Conservation (phyloP, 2,329 filamentous ascomycete species). For the Scedosporium dehoogii region DNA sequence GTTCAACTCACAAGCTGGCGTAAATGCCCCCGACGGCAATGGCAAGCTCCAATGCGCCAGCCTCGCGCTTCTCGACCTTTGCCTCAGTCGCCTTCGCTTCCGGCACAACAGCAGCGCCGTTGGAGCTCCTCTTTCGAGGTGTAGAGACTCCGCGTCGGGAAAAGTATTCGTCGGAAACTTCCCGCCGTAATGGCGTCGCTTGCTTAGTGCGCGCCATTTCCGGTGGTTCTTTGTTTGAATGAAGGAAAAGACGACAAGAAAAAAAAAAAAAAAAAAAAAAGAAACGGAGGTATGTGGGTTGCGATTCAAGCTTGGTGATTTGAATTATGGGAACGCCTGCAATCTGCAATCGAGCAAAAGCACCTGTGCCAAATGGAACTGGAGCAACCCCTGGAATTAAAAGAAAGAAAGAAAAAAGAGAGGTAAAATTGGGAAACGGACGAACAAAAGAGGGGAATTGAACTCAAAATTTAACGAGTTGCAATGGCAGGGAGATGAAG, state of each 20-base stretch:
- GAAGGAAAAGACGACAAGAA: not conserved
- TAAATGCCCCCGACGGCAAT: constrained; percentile 94
- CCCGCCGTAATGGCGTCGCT: constrained; percentile 51
- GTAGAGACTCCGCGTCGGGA: constrained; percentile 31
- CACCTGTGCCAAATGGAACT: not conserved
- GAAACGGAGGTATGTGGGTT: not conserved
- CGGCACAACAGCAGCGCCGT: constrained; percentile 11
- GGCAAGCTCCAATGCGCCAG: constrained; percentile 64
- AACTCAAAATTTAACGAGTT: not conserved
- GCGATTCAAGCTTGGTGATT: not conserved
- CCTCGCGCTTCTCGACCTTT: constrained; percentile 31
- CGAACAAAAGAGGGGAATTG: not conserved
- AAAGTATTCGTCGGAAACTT: constrained; percentile 57
- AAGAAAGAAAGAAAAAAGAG: not conserved
- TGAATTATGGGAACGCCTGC: not conserved
- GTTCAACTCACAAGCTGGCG: constrained; percentile 89
- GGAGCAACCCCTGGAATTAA: not conserved
- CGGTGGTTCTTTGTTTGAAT: not conserved
- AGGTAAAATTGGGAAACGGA: not conserved
- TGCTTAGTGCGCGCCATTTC: constrained; percentile 66
- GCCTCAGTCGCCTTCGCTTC: constrained; percentile 12
- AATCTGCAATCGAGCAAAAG: not conserved
- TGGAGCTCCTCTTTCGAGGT: constrained; percentile 17
- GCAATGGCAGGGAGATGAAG: not conserved
- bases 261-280: not conserved